A percentile compares a stretch with the other conserved stretches of the same genome.
phyloP scores from a whole-genome alignment of 1,284 basidiomycete genomes.

The Leccinum cinnamomeum region DNA sequence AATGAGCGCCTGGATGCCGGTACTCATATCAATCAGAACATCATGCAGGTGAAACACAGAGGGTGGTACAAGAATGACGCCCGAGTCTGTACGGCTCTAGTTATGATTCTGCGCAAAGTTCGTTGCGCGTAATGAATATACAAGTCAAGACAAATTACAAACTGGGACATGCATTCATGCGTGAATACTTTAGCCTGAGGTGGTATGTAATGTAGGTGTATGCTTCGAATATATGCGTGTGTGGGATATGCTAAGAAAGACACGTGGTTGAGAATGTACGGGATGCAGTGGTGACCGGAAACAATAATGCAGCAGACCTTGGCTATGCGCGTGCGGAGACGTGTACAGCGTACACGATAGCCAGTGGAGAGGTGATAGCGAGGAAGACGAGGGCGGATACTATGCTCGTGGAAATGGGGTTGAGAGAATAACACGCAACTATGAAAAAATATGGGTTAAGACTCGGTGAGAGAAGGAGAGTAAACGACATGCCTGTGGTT shows the following conservation, averaged over 20 bases:
- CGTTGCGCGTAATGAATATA: conserved; percentile 10
- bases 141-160: conserved; percentile 12
- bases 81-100: conserved; percentile 19
- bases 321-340: conserved; percentile 7
- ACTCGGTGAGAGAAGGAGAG: background rate
- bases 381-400: conserved; percentile 21
- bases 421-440: conserved; percentile 14
- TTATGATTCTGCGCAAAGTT: conserved; percentile 2
- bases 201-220: conserved; percentile 14
- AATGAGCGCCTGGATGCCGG: conserved; percentile 2
- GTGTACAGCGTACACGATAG: conserved; percentile 21
- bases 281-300: background rate
- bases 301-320: background rate
- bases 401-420: conserved; percentile 15
- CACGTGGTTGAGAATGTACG: conserved; percentile 1
- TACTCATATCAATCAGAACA: background rate
- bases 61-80: conserved; percentile 21
- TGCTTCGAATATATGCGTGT: conserved; percentile 18
- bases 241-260: conserved; percentile 12
- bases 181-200: conserved; percentile 4
- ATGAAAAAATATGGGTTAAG: conserved; percentile 7
- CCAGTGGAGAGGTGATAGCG: conserved; percentile 20
- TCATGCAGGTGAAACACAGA: conserved; percentile 6
- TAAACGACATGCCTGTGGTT: conserved; percentile 18
- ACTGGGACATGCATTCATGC: conserved; percentile 1